Evolutionary conservation across 805 yeast genomes (phyloP).

Genomic region (Yamadazyma paraphyllophila): DNA sequence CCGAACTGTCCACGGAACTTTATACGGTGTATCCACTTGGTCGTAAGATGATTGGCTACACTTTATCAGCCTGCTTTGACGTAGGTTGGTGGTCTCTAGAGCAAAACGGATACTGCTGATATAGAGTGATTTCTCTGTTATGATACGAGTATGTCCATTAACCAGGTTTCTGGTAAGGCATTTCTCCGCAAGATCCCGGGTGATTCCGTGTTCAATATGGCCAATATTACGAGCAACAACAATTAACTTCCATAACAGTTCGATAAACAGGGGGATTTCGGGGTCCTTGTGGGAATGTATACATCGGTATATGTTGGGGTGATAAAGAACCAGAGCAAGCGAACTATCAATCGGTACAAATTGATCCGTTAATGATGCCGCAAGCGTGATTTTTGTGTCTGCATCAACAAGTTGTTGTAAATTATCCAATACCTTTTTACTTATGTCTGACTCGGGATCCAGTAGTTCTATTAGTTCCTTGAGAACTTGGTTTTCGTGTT

Average conservation of each 20-base stretch:
- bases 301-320: conserved; percentile 37
- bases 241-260: conserved; percentile 25
- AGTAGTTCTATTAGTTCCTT: conserved; percentile 35
- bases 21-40: conserved; percentile 16
- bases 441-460: conserved; percentile 18
- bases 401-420: conserved; percentile 19
- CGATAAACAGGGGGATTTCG: conserved; percentile 28
- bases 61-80: conserved; percentile 16
- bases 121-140: conserved; percentile 24
- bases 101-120: conserved; percentile 28
- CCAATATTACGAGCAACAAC: conserved; percentile 37
- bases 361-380: conserved; percentile 35
- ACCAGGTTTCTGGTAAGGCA: conserved; percentile 24
- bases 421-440: conserved; percentile 18
- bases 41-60: conserved; percentile 8
- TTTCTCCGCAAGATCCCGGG: conserved; percentile 28
- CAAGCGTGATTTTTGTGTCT: conserved; percentile 36
- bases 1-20: conserved; percentile 40
- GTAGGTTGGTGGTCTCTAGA: conserved; percentile 36
- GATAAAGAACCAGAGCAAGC: conserved; percentile 26
- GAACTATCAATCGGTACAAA: conserved; percentile 36
- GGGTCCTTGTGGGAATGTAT: conserved; percentile 18
- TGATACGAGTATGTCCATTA: conserved; percentile 30
- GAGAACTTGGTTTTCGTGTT: conserved; percentile 35
- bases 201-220: conserved; percentile 27